Evolutionary conservation across 2,329 filamentous ascomycete genomes (phyloP).

Genomic region (Botrytis fabae): DNA sequence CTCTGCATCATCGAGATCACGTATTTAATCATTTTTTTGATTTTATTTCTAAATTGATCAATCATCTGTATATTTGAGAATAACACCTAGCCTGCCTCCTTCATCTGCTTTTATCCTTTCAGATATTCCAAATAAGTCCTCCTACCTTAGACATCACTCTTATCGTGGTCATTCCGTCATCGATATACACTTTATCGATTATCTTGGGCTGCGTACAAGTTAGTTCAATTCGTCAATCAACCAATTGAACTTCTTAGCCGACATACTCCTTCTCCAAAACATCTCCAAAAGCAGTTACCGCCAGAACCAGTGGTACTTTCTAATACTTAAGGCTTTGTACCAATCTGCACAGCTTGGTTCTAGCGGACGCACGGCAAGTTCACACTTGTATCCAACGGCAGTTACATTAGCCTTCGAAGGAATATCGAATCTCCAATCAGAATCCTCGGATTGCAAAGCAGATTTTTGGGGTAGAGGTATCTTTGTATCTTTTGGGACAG

Average conservation of each 20-base stretch:
- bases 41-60: background rate
- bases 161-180: conserved; percentile 7
- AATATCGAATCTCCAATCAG: conserved; percentile 13
- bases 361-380: background rate
- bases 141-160: background rate
- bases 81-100: background rate
- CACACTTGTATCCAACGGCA: background rate
- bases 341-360: background rate
- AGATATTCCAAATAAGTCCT: background rate
- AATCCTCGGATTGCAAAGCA: conserved; percentile 19
- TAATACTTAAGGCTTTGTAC: conserved; percentile 4
- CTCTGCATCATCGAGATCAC: background rate
- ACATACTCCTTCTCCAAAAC: background rate
- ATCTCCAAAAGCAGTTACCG: background rate
- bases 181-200: background rate
- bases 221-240: background rate
- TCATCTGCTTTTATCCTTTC: background rate
- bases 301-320: background rate
- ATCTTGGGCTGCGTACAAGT: background rate
- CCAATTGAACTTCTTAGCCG: conserved; percentile 12
- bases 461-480: conserved; percentile 8
- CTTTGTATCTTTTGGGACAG: background rate
- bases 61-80: background rate
- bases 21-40: background rate
- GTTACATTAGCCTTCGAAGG: background rate